phyloP scores from a whole-genome alignment of 352 stramenopile genomes.

The Lagenidium sp. region DNA sequence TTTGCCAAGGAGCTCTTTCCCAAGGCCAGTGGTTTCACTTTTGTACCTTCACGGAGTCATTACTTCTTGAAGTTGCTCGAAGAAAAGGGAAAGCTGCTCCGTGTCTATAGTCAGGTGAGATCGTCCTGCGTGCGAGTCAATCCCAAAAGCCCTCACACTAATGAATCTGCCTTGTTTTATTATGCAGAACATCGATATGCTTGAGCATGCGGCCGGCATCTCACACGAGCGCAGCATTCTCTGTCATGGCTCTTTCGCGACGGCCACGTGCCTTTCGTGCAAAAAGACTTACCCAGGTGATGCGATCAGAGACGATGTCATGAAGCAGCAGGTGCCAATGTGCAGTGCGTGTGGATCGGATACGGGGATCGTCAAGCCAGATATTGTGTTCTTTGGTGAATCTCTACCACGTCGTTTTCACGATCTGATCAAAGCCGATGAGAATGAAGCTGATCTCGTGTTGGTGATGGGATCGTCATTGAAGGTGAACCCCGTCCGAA shows the following conservation, averaged over 20 bases:
- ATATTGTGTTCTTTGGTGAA: conserved; percentile 99
- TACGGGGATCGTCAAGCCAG: conserved; percentile 95
- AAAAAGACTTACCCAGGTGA: conserved; percentile 68
- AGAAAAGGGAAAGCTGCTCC: conserved; percentile 88
- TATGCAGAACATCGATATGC: conserved; percentile 98
- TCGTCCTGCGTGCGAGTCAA: too few relatives aligned
- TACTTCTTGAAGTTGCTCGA: conserved; percentile 94
- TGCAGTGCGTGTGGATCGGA: conserved; percentile 48
- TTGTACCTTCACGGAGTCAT: conserved; percentile 89
- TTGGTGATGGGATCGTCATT: conserved; percentile 99
- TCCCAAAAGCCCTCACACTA: too few relatives aligned
- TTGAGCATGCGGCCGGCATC: conserved; percentile 92
- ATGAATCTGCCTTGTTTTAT: too few relatives aligned
- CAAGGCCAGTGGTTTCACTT: conserved; percentile 72
- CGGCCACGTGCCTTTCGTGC: conserved; percentile 90
- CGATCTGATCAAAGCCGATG: conserved; percentile 71
- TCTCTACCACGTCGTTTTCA: conserved; percentile 87
- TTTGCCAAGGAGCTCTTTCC: conserved; percentile 90
- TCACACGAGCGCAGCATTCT: conserved; percentile 87
- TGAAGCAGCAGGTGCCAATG: conserved; percentile 75
- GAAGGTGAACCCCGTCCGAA: conserved; percentile 94
- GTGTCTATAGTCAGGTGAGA: conserved; percentile 86
- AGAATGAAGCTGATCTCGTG: conserved; percentile 90
- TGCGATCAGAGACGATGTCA: conserved; percentile 80
- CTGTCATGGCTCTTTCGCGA: conserved; percentile 92